Percentiles rank a stretch among this genome's conserved stretches.
Conservation (phyloP, 1,139 yeast species). For the Pichia sp. region DNA sequence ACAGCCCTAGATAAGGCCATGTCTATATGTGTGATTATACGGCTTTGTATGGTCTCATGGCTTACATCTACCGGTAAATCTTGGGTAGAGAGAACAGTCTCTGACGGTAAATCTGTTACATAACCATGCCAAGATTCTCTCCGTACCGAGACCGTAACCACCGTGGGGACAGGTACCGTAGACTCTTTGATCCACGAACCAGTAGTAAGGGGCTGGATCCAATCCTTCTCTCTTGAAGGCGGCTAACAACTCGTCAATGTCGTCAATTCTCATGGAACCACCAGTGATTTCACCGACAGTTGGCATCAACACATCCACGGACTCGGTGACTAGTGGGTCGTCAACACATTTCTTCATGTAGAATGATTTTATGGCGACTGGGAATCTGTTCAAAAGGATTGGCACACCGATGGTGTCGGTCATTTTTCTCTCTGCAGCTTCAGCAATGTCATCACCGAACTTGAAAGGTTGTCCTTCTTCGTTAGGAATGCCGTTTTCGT, state of each 20-base stretch:
- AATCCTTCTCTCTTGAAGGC: conserved; percentile 93
- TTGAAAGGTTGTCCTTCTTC: conserved; percentile 90
- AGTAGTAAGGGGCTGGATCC: conserved; percentile 75
- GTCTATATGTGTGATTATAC: not conserved
- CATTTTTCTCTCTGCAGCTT: conserved; percentile 99
- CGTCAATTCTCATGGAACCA: conserved; percentile 95
- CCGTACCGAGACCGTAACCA: conserved; percentile 98
- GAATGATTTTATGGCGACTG: conserved; percentile 94
- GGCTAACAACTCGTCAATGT: conserved; percentile 74
- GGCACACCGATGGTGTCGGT: conserved; percentile 92
- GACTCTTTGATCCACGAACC: conserved; percentile 94
- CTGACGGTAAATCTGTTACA: conserved; percentile 97
- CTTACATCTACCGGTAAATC: conserved; percentile 96
- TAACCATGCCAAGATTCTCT: conserved; percentile 96
- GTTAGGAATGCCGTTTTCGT: conserved; percentile 88
- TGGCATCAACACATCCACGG: conserved; percentile 97
- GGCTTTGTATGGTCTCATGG: conserved; percentile 47
- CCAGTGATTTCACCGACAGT: conserved; percentile 98
- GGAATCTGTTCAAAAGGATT: conserved; percentile 88
- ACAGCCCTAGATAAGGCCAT: not conserved
- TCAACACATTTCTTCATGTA: conserved; percentile 93
- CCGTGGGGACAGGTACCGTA: conserved; percentile 99
- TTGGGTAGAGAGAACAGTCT: conserved; percentile 95
- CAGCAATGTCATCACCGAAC: conserved; percentile 99
- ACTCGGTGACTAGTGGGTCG: conserved; percentile 92